phyloP scores from a whole-genome alignment of 495 filamentous ascomycete genomes.

The Glonium stellatum region DNA sequence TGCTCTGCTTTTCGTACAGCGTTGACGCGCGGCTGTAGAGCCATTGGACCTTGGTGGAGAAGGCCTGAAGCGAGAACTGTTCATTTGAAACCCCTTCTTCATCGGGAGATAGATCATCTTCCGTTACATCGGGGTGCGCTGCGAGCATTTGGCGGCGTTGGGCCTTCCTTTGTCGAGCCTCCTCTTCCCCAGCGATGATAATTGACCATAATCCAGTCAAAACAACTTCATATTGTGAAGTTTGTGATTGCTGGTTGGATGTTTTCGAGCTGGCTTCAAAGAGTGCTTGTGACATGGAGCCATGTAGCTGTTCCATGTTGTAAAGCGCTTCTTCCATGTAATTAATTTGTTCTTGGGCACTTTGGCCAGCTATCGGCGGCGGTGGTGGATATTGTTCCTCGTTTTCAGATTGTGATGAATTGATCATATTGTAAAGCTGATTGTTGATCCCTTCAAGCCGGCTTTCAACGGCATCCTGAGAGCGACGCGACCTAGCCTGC shows the following conservation, averaged over 20 bases:
- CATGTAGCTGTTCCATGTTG: slow-evolving; percentile 22
- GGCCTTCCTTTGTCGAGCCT: slow-evolving; percentile 47
- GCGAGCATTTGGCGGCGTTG: slow-evolving; percentile 43
- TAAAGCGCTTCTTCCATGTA: slow-evolving; percentile 30
- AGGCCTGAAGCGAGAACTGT: slow-evolving; percentile 58
- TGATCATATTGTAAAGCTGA: slow-evolving; percentile 30
- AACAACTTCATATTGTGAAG: slow-evolving; percentile 52
- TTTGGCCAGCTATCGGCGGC: slow-evolving; percentile 17
- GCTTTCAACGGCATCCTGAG: slow-evolving; percentile 28
- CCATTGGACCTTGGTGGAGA: slow-evolving; percentile 69
- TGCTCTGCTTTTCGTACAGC: slow-evolving; percentile 77
- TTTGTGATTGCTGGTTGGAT: slow-evolving; percentile 34
- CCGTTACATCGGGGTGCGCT: slow-evolving; percentile 39
- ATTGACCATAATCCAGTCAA: slow-evolving; percentile 68
- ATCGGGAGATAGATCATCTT: slow-evolving; percentile 36
- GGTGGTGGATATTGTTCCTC: slow-evolving; percentile 19
- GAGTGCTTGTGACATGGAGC: slow-evolving; percentile 13
- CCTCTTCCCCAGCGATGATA: slow-evolving; percentile 56
- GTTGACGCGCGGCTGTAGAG: slow-evolving; percentile 56
- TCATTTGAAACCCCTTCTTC: slow-evolving; percentile 43
- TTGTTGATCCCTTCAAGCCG: slow-evolving; percentile 32
- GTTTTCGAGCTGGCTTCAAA: slow-evolving; percentile 13
- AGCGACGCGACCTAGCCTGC: slow-evolving; percentile 13
- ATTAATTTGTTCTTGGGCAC: slow-evolving; percentile 27
- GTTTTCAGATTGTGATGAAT: slow-evolving; percentile 4